These are phyloP conservation scores for Galeopsis tetrahit DNA, from an alignment of 257 asterid genomes.

Conservation along the genomic window DNA sequence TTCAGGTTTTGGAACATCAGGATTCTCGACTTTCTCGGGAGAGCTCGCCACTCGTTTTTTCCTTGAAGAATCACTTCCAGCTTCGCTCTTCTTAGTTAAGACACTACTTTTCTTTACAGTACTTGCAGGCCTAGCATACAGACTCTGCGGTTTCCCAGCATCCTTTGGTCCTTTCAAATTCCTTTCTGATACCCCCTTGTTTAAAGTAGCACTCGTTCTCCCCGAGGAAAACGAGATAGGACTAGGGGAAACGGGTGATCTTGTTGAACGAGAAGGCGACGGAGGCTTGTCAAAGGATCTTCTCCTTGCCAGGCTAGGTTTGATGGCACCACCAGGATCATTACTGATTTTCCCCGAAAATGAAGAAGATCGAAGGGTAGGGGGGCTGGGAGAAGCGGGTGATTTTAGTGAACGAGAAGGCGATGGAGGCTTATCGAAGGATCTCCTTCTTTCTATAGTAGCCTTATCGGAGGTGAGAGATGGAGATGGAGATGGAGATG, in stretches of 20 bases:
- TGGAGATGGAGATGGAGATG: constrained; percentile 10
- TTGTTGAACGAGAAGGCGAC: constrained; percentile 40
- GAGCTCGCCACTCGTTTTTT: constrained; percentile 34
- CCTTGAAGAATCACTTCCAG: constrained; percentile 16
- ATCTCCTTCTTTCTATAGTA: constrained; percentile 49
- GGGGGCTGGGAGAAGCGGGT: constrained; percentile 46
- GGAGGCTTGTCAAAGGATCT: constrained; percentile 68
- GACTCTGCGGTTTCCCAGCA: constrained; percentile 39
- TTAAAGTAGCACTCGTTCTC: constrained; percentile 6
- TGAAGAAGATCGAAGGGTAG: constrained; percentile 52
- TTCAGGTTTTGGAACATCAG: constrained; percentile 28
- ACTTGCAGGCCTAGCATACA: constrained; percentile 40
- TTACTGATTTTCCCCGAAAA: constrained; percentile 33
- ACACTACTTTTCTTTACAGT: constrained; percentile 33
- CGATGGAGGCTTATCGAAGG: constrained; percentile 64
- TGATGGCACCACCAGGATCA: neutral
- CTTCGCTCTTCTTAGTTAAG: constrained; percentile 35
- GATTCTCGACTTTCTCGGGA: constrained; percentile 27
- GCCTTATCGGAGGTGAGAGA: neutral
- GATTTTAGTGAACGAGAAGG: constrained; percentile 42
- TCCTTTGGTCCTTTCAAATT: constrained; percentile 44
- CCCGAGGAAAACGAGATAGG: constrained; percentile 43
- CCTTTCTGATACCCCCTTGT: constrained; percentile 40
- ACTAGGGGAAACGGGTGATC: constrained; percentile 47
- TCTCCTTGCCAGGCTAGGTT: constrained; percentile 41